Evolutionary conservation across 2,329 filamentous ascomycete genomes (phyloP).

Genomic region (Colletotrichum viniferum): DNA sequence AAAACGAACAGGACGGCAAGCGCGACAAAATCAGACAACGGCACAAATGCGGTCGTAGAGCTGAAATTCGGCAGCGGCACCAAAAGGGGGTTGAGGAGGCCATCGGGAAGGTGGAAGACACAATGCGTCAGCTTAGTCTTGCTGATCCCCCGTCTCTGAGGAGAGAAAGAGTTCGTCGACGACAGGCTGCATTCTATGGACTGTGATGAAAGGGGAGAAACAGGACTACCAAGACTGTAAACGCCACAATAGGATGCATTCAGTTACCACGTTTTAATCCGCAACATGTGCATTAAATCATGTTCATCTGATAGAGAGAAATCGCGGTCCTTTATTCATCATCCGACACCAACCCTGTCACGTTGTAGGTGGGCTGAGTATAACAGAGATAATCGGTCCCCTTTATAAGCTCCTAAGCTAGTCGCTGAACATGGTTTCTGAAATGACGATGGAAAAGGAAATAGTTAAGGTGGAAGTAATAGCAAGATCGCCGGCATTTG

Average conservation of each 20-base stretch:
- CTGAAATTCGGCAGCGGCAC: background rate
- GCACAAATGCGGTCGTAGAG: background rate
- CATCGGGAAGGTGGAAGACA: background rate
- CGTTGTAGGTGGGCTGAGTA: background rate
- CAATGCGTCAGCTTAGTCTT: background rate
- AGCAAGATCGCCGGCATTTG: background rate
- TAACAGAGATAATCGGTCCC: fast-evolving
- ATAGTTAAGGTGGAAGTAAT: background rate
- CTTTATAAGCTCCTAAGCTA: background rate
- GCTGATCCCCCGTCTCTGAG: background rate
- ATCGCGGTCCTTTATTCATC: background rate
- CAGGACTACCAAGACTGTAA: background rate
- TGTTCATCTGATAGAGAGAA: background rate
- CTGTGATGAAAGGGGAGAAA: background rate
- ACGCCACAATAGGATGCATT: background rate
- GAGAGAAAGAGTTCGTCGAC: background rate
- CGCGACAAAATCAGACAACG: background rate
- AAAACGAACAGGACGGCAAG: background rate
- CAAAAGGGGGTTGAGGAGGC: background rate
- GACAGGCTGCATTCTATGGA: background rate
- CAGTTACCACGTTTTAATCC: background rate
- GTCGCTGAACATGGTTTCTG: background rate
- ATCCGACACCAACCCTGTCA: background rate
- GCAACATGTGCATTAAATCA: background rate
- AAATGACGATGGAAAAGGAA: background rate